Evolutionary conservation across 2,329 filamentous ascomycete genomes (phyloP).

Genomic region (Xylaria sp.): DNA sequence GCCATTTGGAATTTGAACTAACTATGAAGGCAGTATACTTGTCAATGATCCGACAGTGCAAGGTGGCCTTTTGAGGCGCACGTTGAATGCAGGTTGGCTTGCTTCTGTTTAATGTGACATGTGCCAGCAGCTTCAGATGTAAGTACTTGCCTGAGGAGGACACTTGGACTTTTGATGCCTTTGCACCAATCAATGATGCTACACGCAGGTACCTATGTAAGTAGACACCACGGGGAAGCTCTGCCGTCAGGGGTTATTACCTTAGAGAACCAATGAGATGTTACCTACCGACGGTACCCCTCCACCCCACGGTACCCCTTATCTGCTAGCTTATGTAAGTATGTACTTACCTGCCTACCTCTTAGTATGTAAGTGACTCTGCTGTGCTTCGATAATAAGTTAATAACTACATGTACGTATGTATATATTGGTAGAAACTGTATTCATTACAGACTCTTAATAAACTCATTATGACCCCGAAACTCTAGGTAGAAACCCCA

Average conservation of each 20-base stretch:
- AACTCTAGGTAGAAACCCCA: too few relatives aligned
- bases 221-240: not conserved
- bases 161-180: constrained; percentile 34
- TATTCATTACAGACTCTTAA: too few relatives aligned
- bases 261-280: not conserved
- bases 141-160: not conserved
- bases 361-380: too few relatives aligned
- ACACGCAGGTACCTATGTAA: not conserved
- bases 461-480: too few relatives aligned
- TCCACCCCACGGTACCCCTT: not conserved
- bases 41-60: constrained; percentile 34
- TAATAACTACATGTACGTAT: too few relatives aligned
- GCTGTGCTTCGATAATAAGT: too few relatives aligned
- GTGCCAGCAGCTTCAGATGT: not conserved
- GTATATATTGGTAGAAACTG: too few relatives aligned
- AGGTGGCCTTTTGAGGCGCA: constrained; percentile 41
- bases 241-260: not conserved
- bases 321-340: not conserved
- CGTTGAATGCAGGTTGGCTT: constrained; percentile 20
- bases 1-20: constrained; percentile 23
- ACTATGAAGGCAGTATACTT: not conserved
- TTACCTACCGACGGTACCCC: not conserved
- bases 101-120: constrained; percentile 6
- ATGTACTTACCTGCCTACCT: too few relatives aligned
- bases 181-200: constrained; percentile 37